Base-by-base conservation (phyloP, 306 rosid species). In the Vigna nakashimae region DNA sequence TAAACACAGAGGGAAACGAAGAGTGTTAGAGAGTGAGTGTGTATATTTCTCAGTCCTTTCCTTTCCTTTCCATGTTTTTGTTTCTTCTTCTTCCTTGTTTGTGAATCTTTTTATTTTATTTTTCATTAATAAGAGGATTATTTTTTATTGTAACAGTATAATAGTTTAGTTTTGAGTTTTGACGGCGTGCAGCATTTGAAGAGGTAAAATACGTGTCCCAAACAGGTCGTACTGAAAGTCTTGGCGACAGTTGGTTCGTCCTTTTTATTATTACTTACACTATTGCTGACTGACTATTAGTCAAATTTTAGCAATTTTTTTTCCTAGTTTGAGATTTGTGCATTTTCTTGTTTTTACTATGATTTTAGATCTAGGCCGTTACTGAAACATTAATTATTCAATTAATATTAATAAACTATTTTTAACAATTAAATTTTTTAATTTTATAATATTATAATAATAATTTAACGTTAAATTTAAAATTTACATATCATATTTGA, bases 31-130 rank as follows among this genome's bases (percentile, higher is more conserved):
- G 48, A 52, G 65, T 9, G 34, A 34, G 76, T 3, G 51, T 22
- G 64, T 5, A 9, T 34, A 18, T 14, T 85, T 81, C 79, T 64
- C 69, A 58, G 88, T 83, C 89, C 56, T 71, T 90, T 73, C 86
- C 83, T 82, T 88, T 80, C 79, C 73, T 74, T 80, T 85, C 84
- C 90, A 62, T 76, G 76, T 69, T 73, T 57, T 55, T 49, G 46
- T 50, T 28, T 30, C 70, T 64, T 69, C 77, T 43, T 62, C 68
- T 38, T 12, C 18, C 18, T 22, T 13, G 22, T 12, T 9, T 1
- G 32, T 7, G 30, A 32, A 13, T 46, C 40, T 52, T 30, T 5
- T 45, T 69, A 68, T 56, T 24, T 11, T 36, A 66, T 77, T 36
- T 34, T 46, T n/a, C 0, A 4, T 18, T 40, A 3, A 14, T 73